Evolutionary conservation across 768 basidiomycete species (phyloP).

Genomic region (Psilocybe sp.): DNA sequence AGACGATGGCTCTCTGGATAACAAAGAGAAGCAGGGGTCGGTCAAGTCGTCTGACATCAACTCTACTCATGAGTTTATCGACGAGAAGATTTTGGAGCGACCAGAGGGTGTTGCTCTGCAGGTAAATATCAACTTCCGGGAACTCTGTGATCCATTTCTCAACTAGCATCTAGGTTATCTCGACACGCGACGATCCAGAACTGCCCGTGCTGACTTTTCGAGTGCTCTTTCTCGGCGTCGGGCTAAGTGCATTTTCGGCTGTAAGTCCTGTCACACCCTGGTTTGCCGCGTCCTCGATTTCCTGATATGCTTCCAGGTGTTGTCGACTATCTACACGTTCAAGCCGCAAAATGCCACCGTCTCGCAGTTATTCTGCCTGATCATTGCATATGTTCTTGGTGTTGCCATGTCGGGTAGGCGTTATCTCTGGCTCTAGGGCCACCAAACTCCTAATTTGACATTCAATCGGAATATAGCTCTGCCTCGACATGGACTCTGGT

Average conservation of each 20-base stretch:
- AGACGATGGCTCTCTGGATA: no score
- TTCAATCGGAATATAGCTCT: slow-evolving; percentile 22
- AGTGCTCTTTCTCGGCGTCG: slow-evolving; percentile 43
- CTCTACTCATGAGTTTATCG: slow-evolving; percentile 11
- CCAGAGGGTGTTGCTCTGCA: slow-evolving; percentile 43
- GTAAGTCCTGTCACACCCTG: slow-evolving; percentile 17
- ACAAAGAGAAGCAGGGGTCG: no score
- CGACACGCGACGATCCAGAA: slow-evolving; percentile 44
- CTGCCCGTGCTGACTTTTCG: slow-evolving; percentile 48
- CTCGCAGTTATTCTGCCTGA: slow-evolving; percentile 52
- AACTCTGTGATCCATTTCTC: not conserved
- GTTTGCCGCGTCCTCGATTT: not conserved
- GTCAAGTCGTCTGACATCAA: no score
- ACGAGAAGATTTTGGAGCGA: slow-evolving; percentile 31
- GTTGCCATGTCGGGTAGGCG: slow-evolving; percentile 42
- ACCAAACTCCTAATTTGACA: not conserved
- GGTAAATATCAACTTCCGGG: slow-evolving; percentile 18
- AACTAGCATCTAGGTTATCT: slow-evolving; percentile 34
- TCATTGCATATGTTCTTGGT: slow-evolving; percentile 54
- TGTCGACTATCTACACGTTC: slow-evolving; percentile 35
- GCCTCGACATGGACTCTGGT: slow-evolving; percentile 42
- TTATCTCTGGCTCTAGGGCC: not conserved
- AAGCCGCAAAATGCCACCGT: slow-evolving; percentile 48
- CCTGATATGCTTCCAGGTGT: slow-evolving; percentile 19
- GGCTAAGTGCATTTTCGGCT: slow-evolving; percentile 45